Conservation (phyloP, 2,329 filamentous ascomycete genomes). For the Cladosporium sp. region DNA sequence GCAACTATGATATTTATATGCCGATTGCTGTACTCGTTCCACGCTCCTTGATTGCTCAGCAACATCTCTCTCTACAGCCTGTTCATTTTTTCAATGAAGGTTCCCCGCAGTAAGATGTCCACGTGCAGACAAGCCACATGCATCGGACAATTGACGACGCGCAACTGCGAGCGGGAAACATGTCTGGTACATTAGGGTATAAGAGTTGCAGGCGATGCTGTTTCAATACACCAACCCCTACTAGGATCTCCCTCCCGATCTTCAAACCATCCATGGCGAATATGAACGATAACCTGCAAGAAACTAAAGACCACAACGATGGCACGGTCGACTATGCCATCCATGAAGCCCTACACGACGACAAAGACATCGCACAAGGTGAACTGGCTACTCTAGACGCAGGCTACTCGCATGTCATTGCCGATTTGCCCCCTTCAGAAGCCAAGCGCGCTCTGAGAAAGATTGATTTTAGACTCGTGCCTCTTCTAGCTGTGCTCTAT, state of each 20-base stretch:
- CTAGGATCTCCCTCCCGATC: too few relatives aligned
- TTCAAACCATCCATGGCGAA: not conserved
- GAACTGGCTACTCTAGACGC: conserved; percentile 12
- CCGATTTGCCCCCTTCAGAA: conserved; percentile 9
- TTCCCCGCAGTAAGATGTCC: not conserved
- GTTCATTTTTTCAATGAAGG: not conserved
- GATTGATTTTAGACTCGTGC: conserved; percentile 39
- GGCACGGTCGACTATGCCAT: not conserved
- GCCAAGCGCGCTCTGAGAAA: conserved; percentile 31
- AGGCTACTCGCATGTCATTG: conserved; percentile 12
- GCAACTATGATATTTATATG: too few relatives aligned
- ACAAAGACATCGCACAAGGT: not conserved
- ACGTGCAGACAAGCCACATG: conserved; percentile 1
- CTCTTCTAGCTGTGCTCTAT: conserved; percentile 40
- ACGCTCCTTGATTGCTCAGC: not conserved
- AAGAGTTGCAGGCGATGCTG: not conserved
- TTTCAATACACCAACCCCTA: not conserved
- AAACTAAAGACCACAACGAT: not conserved
- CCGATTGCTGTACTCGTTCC: too few relatives aligned
- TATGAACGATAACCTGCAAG: not conserved
- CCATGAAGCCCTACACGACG: not conserved
- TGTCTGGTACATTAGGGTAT: not conserved
- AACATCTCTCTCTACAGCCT: not conserved
- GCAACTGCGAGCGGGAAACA: not conserved
- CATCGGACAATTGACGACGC: not conserved